phyloP scores from a whole-genome alignment of 2,329 filamentous ascomycete genomes.

The Colletotrichum costaricense region DNA sequence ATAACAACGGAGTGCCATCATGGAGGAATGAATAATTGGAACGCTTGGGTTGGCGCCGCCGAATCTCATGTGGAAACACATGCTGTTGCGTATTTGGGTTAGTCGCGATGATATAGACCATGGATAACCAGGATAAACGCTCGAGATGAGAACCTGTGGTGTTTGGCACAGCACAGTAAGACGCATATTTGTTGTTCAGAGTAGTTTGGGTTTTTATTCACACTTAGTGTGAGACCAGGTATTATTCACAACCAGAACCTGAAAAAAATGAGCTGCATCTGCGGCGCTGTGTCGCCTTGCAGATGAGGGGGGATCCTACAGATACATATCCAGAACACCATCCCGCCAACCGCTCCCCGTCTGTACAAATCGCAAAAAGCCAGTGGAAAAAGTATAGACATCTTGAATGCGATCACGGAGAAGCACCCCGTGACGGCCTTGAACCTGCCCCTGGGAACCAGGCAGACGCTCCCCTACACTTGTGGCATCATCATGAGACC shows the following conservation, averaged over 20 bases:
- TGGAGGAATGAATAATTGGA: slow-evolving; percentile 36
- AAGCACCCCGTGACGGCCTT: background rate
- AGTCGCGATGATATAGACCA: too few species aligned
- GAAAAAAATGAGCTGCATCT: slow-evolving; percentile 18
- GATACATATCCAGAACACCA: slow-evolving; percentile 37
- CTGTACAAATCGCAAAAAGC: slow-evolving; percentile 13
- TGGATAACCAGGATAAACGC: too few species aligned
- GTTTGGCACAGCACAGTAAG: background rate
- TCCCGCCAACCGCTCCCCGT: slow-evolving; percentile 15
- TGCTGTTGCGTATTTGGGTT: slow-evolving; percentile 16
- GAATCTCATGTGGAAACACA: background rate
- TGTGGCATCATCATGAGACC: slow-evolving; percentile 31
- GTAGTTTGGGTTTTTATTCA: background rate
- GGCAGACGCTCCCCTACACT: background rate
- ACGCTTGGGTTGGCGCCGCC: slow-evolving; percentile 31
- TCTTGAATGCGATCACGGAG: background rate
- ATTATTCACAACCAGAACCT: slow-evolving; percentile 27
- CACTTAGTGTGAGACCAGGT: background rate
- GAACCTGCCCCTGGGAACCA: background rate
- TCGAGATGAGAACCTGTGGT: too few species aligned
- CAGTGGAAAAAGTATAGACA: background rate
- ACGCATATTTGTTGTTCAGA: background rate
- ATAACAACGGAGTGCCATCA: slow-evolving; percentile 26
- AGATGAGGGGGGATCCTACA: slow-evolving; percentile 32
- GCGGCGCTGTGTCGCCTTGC: slow-evolving; percentile 15